Conservation (phyloP, 1,284 basidiomycete species). For the Lentinula novae-zelandiae region DNA sequence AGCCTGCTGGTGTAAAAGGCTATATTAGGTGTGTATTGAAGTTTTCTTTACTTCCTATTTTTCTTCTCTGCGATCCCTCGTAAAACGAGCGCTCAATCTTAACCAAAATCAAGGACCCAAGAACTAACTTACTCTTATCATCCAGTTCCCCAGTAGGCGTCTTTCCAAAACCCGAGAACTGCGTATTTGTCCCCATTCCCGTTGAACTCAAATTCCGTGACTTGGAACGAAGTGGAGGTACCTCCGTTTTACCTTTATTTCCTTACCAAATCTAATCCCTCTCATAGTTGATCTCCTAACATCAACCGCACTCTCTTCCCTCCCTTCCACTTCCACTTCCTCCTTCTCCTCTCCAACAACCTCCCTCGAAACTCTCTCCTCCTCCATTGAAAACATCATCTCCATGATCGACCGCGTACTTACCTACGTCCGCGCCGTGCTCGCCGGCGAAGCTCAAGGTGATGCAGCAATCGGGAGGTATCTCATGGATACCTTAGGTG, state of each 20-base stretch:
- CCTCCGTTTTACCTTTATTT: too few species aligned
- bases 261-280: too few species aligned
- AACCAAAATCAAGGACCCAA: too few species aligned
- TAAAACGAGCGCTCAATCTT: too few species aligned
- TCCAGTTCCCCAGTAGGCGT: slow-evolving; percentile 71
- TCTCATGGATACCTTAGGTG: slow-evolving; percentile 86
- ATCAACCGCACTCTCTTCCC: slow-evolving; percentile 1
- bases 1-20: slow-evolving; percentile 81
- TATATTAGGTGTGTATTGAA: slow-evolving; percentile 65
- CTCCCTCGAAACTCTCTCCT: slow-evolving; percentile 62
- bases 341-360: slow-evolving; percentile 46
- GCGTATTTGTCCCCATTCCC: slow-evolving; percentile 86
- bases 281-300: slow-evolving; percentile 20
- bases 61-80: background rate
- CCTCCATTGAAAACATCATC: slow-evolving; percentile 67
- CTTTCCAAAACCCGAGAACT: slow-evolving; percentile 86
- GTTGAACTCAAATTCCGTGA: slow-evolving; percentile 80
- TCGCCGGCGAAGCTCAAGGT: slow-evolving; percentile 76
- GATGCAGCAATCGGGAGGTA: slow-evolving; percentile 90
- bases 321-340: slow-evolving; percentile 29
- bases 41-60: background rate
- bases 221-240: slow-evolving; percentile 74
- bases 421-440: slow-evolving; percentile 81
- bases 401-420: slow-evolving; percentile 85
- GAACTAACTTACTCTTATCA: background rate